These are phyloP conservation scores for Paecilomyces dactylethromorphus DNA, from an alignment of 2,329 filamentous ascomycete species.

Conservation along the genomic window DNA sequence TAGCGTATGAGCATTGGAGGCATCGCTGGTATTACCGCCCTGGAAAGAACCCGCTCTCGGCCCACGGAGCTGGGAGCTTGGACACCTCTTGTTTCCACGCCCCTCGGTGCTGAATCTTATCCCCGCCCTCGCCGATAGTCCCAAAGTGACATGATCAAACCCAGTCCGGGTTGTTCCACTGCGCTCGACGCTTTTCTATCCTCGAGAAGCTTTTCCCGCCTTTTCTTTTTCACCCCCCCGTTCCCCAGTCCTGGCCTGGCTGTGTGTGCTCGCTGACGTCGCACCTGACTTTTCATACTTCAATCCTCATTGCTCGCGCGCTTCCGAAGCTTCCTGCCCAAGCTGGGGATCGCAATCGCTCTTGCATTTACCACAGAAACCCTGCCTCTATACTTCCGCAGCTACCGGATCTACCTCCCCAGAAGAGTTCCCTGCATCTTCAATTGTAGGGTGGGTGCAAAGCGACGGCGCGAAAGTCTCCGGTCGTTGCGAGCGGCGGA, in stretches of 20 bases:
- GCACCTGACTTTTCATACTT: slow-evolving; percentile 7
- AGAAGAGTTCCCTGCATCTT: background rate
- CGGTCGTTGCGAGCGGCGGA: background rate
- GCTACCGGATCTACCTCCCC: background rate
- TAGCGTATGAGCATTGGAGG: too few relatives aligned
- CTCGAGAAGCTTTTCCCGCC: background rate
- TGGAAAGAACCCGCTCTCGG: background rate
- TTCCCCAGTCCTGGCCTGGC: background rate
- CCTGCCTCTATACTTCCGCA: background rate
- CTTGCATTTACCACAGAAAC: background rate
- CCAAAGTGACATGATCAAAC: slow-evolving; percentile 9
- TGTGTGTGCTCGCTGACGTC: background rate
- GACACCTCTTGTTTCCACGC: slow-evolving; percentile 19
- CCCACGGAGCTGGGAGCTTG: background rate
- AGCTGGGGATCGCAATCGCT: background rate
- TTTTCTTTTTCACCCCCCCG: slow-evolving; percentile 5
- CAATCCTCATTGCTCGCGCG: slow-evolving; percentile 7
- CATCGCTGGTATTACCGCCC: too few relatives aligned
- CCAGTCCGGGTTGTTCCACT: slow-evolving; percentile 2
- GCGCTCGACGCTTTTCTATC: background rate
- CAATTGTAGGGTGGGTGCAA: background rate
- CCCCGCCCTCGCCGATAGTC: slow-evolving; percentile 18
- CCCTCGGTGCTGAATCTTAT: slow-evolving; percentile 18
- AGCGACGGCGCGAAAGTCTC: background rate
- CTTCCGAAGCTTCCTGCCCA: background rate